Base-by-base conservation (phyloP, 2,329 filamentous ascomycete genomes). In the Calycina herbarum region DNA sequence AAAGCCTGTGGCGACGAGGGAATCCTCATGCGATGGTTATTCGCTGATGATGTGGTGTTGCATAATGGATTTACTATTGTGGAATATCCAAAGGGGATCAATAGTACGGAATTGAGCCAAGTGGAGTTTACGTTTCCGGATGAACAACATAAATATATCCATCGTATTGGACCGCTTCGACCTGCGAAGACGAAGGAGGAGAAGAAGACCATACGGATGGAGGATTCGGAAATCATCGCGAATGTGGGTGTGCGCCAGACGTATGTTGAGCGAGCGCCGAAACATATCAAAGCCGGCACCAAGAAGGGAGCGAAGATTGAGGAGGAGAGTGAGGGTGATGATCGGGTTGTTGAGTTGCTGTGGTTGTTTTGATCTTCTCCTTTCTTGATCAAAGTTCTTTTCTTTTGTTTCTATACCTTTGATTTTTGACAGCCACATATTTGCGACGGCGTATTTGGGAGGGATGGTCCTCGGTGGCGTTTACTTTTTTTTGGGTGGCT, bases 111-210 rank as follows among this genome's bases (percentile, higher is more conserved):
- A 5, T 67, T 75, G 11, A 71, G 73, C 24, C 74, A 76, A 24
- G 71, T 77, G 20, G 80, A 82, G 69, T 71, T 77, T 65, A 81
- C 80, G 3, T 63, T 79, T 71, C 58, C 66, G 15, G 71, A 68
- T 76, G 38, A 81, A 83, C 70, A 79, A 79, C 5, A 79, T 80
- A 64, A 80, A 79, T 64, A 78, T 77, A 71, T 79, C 69, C 69
- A 72, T 2, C 84, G 85, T 27, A 75, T 87, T 57, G 82, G 81
- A 54, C 82, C 84, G 0, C 78, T 87, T 51, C 82, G 79, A 5
- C 76, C 81, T 0, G 76, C 80, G 2, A 83, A 87, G 64, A 76
- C 78, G 15, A 78, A 82, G 3, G 82, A 82, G 0, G 77, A 81
- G 29, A 73, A 87, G 64, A 86, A 85, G 65, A 79, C 54, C 0